Base-by-base conservation (phyloP, 352 stramenopile species). In the Peronospora farinosa region DNA sequence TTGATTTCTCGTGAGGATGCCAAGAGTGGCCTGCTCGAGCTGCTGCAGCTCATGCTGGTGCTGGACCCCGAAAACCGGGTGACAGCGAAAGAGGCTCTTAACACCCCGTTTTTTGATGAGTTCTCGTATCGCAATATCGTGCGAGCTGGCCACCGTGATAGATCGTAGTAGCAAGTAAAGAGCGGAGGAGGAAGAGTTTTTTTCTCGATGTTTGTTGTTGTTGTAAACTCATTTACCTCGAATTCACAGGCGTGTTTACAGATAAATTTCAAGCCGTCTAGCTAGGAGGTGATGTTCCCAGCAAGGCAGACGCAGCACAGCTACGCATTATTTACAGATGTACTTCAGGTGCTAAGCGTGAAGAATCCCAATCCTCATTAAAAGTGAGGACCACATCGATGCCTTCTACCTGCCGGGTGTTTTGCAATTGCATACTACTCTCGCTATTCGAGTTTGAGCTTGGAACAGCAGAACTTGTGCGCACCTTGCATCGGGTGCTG, bases 41-140 rank as follows among this genome's bases (percentile, higher is more conserved):
- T 98, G 25, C 62, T 98, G 17, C 81, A 96, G 53, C 79, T 95
- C 44, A 90, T 98, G 71, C 66, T 98, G 32, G 86, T 96, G 40
- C 65, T 96, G 42, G 89, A 97, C 64, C 94, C 92, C 7, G 77
- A 88, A n/a, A 88, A 97, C 37, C 83, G 94, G 40, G 72, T 97
- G 27, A 95, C 83, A 7, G 94, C 94, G 1, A 81, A 79, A 43
- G 67, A 90, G 17, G 92, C 94, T 28, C 69, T 97, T 28, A 75
- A 86, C 32, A 76, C 93, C 56, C 69, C 76, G 6, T 97, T 97
- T 58, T 97, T 98, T 51, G 72, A 87, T 37, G 74, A 72, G 0
- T 88, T 87, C 31, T 81, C 74, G 45, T 70, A 74, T 49, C 52
- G 64, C 47, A 67, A 72, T 49, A 76, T 84, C n/a, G 69, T 47